phyloP scores from a whole-genome alignment of 2,329 filamentous ascomycete species.

The Cercospora nicotianae region DNA sequence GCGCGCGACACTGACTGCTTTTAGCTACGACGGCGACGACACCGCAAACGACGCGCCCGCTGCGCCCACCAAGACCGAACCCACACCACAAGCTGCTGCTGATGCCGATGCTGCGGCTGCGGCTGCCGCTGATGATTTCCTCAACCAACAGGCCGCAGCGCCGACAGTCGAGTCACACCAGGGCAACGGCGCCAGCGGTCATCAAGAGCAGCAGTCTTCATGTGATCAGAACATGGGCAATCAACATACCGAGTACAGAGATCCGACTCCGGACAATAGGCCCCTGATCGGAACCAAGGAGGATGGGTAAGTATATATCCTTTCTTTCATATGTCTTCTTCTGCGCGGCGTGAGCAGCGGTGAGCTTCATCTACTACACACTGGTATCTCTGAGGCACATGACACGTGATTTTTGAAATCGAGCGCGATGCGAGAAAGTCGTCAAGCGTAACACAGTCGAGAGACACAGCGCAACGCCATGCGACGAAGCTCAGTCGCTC shows the following conservation, averaged over 20 bases:
- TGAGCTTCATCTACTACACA: background rate
- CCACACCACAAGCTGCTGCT: slow-evolving; percentile 19
- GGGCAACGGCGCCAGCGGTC: slow-evolving; percentile 25
- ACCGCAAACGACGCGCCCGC: slow-evolving; percentile 51
- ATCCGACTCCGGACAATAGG: slow-evolving; percentile 42
- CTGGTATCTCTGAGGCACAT: background rate
- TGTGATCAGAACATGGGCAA: slow-evolving; percentile 34
- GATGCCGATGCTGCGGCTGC: slow-evolving; percentile 18
- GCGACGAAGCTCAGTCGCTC: background rate
- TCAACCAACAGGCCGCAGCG: slow-evolving; percentile 9
- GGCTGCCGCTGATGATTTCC: slow-evolving; percentile 11
- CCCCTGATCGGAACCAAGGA: slow-evolving; percentile 72
- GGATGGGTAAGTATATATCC: slow-evolving; percentile 71
- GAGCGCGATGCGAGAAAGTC: background rate
- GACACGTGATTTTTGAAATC: background rate
- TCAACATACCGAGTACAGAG: slow-evolving; percentile 34
- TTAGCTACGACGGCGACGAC: slow-evolving; percentile 56
- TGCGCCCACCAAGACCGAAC: slow-evolving; percentile 23
- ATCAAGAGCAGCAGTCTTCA: slow-evolving; percentile 27
- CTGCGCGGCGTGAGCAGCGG: slow-evolving; percentile 18
- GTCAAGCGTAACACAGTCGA: background rate
- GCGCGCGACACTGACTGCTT: slow-evolving; percentile 15
- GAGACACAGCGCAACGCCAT: background rate
- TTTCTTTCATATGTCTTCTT: background rate
- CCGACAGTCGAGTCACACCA: slow-evolving; percentile 24